These are phyloP conservation scores for Hymenoscyphus infarciens DNA, from an alignment of 2,329 filamentous ascomycete species.

Conservation along the genomic window DNA sequence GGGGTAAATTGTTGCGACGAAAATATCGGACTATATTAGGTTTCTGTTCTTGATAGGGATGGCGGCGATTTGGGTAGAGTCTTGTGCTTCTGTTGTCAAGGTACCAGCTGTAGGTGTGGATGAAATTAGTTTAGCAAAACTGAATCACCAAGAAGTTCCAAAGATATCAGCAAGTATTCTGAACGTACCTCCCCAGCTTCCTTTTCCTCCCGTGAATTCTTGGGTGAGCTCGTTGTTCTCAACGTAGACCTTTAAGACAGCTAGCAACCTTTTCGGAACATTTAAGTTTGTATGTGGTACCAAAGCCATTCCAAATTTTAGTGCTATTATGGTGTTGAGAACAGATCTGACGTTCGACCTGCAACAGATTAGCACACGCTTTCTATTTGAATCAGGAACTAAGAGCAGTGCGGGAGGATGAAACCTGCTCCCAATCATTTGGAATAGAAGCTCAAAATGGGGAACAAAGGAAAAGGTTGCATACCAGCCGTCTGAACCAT, in stretches of 20 bases:
- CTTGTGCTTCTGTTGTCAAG: background rate
- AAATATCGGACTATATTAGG: background rate
- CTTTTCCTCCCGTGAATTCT: background rate
- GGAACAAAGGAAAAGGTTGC: no score
- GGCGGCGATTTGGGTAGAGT: background rate
- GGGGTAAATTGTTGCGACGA: background rate
- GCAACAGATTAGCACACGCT: no score
- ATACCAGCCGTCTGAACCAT: background rate
- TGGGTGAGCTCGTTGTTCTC: background rate
- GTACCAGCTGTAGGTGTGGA: background rate
- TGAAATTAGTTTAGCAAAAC: no score
- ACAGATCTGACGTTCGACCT: background rate
- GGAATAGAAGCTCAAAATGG: no score
- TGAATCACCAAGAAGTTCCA: no score
- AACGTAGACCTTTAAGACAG: background rate
- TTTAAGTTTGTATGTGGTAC: background rate
- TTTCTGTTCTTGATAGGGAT: background rate
- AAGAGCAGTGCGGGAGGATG: no score
- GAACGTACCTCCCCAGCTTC: background rate
- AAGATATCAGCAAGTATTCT: background rate
- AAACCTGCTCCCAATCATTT: no score
- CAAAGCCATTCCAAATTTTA: background rate
- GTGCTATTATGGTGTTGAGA: background rate
- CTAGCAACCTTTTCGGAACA: no score
- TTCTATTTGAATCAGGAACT: no score